These are phyloP conservation scores for Cladosporium sp. DNA, from an alignment of 2,329 filamentous ascomycete species.

Conservation along the genomic window DNA sequence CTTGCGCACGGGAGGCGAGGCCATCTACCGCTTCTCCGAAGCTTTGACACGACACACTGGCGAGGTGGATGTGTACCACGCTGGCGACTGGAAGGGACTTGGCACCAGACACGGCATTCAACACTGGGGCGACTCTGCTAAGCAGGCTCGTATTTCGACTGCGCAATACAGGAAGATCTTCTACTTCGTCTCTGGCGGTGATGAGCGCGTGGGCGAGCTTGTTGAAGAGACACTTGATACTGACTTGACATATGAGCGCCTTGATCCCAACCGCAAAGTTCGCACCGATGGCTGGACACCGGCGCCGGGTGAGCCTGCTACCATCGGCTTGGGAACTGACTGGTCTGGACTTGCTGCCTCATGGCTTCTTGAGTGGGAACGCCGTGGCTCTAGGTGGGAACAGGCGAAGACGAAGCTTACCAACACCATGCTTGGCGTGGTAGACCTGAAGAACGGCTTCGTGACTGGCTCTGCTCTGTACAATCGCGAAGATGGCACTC, in stretches of 20 bases:
- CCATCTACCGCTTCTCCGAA: conserved; percentile 61
- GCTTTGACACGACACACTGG: conserved; percentile 59
- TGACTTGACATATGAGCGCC: conserved; percentile 53
- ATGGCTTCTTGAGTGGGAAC: conserved; percentile 63
- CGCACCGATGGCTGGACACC: conserved; percentile 54
- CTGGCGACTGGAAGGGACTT: conserved; percentile 58
- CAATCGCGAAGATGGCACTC: conserved; percentile 50
- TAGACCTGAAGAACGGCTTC: conserved; percentile 58
- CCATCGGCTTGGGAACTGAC: conserved; percentile 59
- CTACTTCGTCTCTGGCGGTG: conserved; percentile 57
- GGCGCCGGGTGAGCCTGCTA: conserved; percentile 44
- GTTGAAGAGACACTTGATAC: conserved; percentile 54
- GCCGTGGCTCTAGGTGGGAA: conserved; percentile 55
- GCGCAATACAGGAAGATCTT: conserved; percentile 59
- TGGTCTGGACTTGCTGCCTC: conserved; percentile 58
- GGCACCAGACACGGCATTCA: conserved; percentile 64
- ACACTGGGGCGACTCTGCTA: conserved; percentile 61
- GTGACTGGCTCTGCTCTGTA: conserved; percentile 58
- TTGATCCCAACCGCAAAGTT: conserved; percentile 62
- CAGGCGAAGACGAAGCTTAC: conserved; percentile 54
- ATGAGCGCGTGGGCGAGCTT: conserved; percentile 59
- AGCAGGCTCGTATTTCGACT: conserved; percentile 62
- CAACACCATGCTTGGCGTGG: conserved; percentile 53
- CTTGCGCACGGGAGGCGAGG: conserved; percentile 57
- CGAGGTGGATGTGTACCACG: conserved; percentile 64